Conservation (phyloP, 805 yeast genomes). For the Starmerella gropengiesseri region DNA sequence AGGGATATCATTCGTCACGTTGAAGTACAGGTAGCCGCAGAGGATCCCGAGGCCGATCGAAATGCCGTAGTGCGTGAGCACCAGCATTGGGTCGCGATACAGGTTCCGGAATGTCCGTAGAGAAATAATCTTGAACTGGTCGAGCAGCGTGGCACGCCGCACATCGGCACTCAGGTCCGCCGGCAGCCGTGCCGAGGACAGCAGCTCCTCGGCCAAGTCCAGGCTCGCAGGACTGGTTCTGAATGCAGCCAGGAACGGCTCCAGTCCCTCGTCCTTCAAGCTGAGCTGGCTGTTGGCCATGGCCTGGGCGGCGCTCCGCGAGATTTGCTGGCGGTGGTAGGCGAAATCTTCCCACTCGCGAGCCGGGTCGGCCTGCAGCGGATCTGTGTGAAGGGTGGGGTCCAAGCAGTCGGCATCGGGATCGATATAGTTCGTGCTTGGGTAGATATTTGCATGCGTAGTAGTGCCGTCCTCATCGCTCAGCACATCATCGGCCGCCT, state of each 20-base stretch:
- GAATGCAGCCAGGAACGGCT: conserved; percentile 27
- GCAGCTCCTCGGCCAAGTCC: conserved; percentile 22
- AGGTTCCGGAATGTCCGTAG: conserved; percentile 85
- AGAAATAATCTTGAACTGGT: conserved; percentile 64
- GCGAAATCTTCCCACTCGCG: conserved; percentile 25
- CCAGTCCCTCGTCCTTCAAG: conserved; percentile 24
- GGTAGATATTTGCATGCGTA: background rate
- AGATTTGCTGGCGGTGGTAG: conserved; percentile 20
- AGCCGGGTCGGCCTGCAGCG: conserved; percentile 20
- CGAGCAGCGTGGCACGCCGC: conserved; percentile 45
- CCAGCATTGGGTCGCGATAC: conserved; percentile 83
- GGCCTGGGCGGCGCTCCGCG: conserved; percentile 20
- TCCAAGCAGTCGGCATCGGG: conserved; percentile 19
- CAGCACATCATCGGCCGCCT: conserved; percentile 10
- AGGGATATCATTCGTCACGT: conserved; percentile 76
- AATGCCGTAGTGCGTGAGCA: conserved; percentile 71
- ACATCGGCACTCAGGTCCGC: conserved; percentile 10
- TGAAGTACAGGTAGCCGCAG: conserved; percentile 76
- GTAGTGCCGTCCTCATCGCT: conserved; percentile 8
- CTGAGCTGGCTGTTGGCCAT: conserved; percentile 19
- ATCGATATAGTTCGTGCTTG: background rate
- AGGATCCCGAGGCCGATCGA: conserved; percentile 68
- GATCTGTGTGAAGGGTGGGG: conserved; percentile 20
- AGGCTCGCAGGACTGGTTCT: conserved; percentile 23
- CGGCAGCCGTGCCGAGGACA: conserved; percentile 13